Conservation (phyloP, 2,329 filamentous ascomycete genomes). For the Alternaria solani region DNA sequence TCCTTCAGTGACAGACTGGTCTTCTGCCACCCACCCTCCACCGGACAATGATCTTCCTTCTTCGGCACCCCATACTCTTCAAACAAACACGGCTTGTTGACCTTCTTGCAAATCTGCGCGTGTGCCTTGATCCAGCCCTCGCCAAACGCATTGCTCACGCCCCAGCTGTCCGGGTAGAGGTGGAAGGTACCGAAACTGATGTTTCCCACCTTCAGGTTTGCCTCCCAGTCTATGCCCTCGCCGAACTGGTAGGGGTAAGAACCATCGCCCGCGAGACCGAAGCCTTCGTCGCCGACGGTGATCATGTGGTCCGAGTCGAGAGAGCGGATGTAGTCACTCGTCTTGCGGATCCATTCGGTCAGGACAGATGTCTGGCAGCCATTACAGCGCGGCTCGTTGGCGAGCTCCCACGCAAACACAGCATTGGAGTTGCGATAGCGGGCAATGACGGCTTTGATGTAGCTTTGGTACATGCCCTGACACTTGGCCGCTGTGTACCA, state of each 20-base stretch:
- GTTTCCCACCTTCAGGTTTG: conserved; percentile 61
- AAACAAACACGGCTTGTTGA: conserved; percentile 53
- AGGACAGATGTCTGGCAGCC: conserved; percentile 67
- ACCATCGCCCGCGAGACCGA: conserved; percentile 56
- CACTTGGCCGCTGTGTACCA: conserved; percentile 65
- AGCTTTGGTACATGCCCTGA: conserved; percentile 66
- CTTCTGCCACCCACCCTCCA: conserved; percentile 44
- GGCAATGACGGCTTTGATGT: conserved; percentile 66
- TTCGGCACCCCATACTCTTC: conserved; percentile 51
- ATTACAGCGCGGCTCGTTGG: conserved; percentile 71
- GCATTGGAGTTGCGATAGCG: conserved; percentile 67
- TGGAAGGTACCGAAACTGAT: conserved; percentile 66
- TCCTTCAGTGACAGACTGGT: conserved; percentile 32
- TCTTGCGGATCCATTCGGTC: conserved; percentile 66
- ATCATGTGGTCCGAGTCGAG: conserved; percentile 69
- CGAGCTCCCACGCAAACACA: conserved; percentile 73
- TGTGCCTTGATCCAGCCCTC: conserved; percentile 59
- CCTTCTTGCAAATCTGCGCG: conserved; percentile 47
- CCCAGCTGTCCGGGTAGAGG: conserved; percentile 59
- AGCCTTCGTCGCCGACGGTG: conserved; percentile 70
- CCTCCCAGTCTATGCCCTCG: conserved; percentile 63
- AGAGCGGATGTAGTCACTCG: conserved; percentile 69
- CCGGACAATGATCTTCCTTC: conserved; percentile 33
- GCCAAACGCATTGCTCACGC: conserved; percentile 48
- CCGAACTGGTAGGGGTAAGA: conserved; percentile 60